phyloP scores from a whole-genome alignment of 2,329 filamentous ascomycete species.

The Hymenoscyphus fraxineus region DNA sequence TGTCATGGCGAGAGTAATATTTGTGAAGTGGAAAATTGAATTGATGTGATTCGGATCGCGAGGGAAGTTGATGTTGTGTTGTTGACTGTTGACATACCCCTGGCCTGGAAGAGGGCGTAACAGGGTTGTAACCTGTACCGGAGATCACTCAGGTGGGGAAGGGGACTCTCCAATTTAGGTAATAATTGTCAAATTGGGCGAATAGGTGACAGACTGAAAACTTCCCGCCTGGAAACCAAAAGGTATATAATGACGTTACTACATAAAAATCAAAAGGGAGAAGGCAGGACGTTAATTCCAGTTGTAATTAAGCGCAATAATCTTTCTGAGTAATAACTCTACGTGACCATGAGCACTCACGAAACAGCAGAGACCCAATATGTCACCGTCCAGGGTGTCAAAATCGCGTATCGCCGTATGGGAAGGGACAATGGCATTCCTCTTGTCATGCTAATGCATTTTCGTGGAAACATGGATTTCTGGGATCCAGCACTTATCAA shows the following conservation, averaged over 20 bases:
- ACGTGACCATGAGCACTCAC: conserved; percentile 24
- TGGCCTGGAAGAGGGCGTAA: too few species aligned
- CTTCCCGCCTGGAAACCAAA: not conserved
- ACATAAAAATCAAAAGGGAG: not conserved
- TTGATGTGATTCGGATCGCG: not conserved
- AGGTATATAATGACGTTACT: not conserved
- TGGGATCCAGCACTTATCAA: conserved; percentile 36
- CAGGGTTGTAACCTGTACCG: not conserved
- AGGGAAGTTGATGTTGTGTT: not conserved
- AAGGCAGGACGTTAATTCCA: not conserved
- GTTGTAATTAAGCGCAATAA: conserved; percentile 12
- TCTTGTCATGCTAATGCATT: conserved; percentile 30
- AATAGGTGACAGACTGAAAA: not conserved
- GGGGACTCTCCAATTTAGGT: not conserved
- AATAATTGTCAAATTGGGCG: not conserved
- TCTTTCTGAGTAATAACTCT: not conserved
- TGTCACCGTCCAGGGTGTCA: conserved; percentile 23
- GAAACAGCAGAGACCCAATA: conserved; percentile 26
- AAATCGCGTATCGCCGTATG: conserved; percentile 27
- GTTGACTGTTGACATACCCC: not conserved
- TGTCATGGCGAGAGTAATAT: not conserved
- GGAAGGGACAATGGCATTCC: conserved; percentile 22
- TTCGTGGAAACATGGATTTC: conserved; percentile 31
- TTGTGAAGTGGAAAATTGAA: not conserved
- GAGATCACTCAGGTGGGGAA: not conserved